Percentiles rank a stretch among this genome's conserved stretches.
These are phyloP conservation scores for Entomophthora muscae DNA, from an alignment of 371 early-diverging fungal genomes.

Conservation along the genomic window DNA sequence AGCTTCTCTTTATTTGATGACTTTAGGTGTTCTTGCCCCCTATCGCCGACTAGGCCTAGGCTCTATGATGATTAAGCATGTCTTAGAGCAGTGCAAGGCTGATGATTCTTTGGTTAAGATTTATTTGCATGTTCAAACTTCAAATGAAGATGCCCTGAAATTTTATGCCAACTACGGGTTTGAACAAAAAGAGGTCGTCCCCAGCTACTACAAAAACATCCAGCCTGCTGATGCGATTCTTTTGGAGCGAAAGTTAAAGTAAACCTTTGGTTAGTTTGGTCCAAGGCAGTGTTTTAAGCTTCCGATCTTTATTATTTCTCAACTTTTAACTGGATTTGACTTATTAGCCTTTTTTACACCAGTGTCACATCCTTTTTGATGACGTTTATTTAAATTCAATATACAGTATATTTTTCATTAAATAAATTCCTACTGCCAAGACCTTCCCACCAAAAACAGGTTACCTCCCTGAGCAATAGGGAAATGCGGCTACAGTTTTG, in stretches of 20 bases:
- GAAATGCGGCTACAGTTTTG: too few species aligned
- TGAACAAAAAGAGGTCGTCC: slow-evolving; percentile 32
- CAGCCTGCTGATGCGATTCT: slow-evolving; percentile 60
- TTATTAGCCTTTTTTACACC: too few species aligned
- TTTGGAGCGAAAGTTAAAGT: slow-evolving; percentile 14
- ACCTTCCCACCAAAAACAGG: too few species aligned
- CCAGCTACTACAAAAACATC: slow-evolving; percentile 76
- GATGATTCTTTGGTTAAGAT: slow-evolving; percentile 25
- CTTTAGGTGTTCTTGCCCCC: slow-evolving; percentile 78
- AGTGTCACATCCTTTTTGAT: too few species aligned
- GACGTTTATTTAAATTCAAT: too few species aligned
- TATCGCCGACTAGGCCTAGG: slow-evolving; percentile 69
- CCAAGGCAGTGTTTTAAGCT: too few species aligned
- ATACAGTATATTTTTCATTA: too few species aligned
- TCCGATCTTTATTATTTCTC: too few species aligned
- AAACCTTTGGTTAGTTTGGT: too few species aligned
- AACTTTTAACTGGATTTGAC: too few species aligned
- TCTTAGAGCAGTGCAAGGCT: slow-evolving; percentile 30
- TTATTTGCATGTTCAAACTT: slow-evolving; percentile 79
- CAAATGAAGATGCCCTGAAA: slow-evolving; percentile 62
- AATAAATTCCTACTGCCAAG: too few species aligned
- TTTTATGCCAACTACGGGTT: slow-evolving; percentile 85
- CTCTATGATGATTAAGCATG: slow-evolving; percentile 31
- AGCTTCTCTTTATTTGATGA: slow-evolving; percentile 72
- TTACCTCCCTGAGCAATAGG: too few species aligned